These are phyloP conservation scores for Durotheca rogersii DNA, from an alignment of 495 filamentous ascomycete species.

Conservation along the genomic window DNA sequence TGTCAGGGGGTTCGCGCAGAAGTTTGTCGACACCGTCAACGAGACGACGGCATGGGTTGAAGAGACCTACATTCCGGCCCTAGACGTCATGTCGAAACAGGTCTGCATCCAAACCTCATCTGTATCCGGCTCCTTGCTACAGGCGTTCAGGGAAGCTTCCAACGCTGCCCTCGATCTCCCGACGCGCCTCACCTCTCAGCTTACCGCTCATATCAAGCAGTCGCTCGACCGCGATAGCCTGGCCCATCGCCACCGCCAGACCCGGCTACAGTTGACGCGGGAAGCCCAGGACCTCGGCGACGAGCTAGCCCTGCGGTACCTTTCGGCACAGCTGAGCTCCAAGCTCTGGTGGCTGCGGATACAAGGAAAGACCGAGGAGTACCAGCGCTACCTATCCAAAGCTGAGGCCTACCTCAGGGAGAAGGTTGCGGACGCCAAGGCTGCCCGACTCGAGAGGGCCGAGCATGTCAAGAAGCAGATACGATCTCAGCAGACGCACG, in stretches of 20 bases:
- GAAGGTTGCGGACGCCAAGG: conserved; percentile 29
- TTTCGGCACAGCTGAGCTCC: conserved; percentile 46
- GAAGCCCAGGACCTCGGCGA: conserved; percentile 33
- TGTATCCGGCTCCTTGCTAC: conserved; percentile 31
- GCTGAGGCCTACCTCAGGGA: conserved; percentile 38
- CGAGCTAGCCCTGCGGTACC: conserved; percentile 35
- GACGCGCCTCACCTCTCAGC: conserved; percentile 18
- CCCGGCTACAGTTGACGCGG: conserved; percentile 24
- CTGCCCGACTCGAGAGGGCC: conserved; percentile 24
- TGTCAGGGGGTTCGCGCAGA: conserved; percentile 40
- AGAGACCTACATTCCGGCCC: conserved; percentile 34
- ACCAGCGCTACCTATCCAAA: conserved; percentile 43
- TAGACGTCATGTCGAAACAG: conserved; percentile 35
- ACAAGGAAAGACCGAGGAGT: conserved; percentile 43
- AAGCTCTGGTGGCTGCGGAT: conserved; percentile 51
- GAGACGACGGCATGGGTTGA: conserved; percentile 40
- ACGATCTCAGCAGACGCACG: conserved; percentile 24
- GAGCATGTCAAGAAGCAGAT: conserved; percentile 26
- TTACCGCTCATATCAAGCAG: conserved; percentile 27
- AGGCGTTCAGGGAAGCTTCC: conserved; percentile 26
- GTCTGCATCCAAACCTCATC: conserved; percentile 36
- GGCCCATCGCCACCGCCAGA: conserved; percentile 18
- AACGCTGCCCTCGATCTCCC: conserved; percentile 28
- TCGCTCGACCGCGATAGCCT: conserved; percentile 27
- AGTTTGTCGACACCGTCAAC: conserved; percentile 35